Conservation (phyloP, 139 green algal species). For the Pleodorina starrii region DNA sequence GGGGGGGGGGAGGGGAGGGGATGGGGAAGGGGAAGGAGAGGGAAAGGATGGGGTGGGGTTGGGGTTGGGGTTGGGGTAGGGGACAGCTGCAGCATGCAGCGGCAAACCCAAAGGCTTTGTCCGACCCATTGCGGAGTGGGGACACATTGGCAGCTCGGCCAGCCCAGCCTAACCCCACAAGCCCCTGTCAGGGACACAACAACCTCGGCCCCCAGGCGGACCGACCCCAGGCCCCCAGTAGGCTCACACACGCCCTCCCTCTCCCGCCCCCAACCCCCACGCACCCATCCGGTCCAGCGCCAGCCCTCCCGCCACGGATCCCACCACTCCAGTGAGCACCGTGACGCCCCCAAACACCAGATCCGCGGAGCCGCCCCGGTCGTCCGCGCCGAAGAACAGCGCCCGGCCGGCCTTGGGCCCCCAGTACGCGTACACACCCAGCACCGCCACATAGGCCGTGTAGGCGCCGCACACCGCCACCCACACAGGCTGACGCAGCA, state of each 20-base stretch:
- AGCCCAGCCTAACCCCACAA: too few relatives aligned
- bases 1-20: not conserved
- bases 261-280: not conserved
- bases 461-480: conserved; percentile 57
- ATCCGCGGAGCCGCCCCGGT: conserved; percentile 74
- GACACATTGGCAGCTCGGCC: too few relatives aligned
- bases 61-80: too few relatives aligned
- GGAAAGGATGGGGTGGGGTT: not conserved
- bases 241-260: not conserved
- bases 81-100: too few relatives aligned
- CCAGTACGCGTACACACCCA: conserved; percentile 83
- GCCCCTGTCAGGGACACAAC: too few relatives aligned
- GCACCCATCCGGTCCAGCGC: conserved; percentile 82
- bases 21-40: not conserved
- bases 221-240: not conserved
- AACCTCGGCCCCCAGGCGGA: too few relatives aligned
- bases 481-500: conserved; percentile 73
- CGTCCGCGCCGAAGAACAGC: conserved; percentile 58
- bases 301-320: conserved; percentile 83
- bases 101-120: too few relatives aligned
- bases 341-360: conserved; percentile 92
- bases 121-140: too few relatives aligned
- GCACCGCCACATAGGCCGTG: conserved; percentile 83
- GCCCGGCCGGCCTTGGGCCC: conserved; percentile 62
- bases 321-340: conserved; percentile 86